A percentile compares a stretch with the other conserved stretches of the same genome.
phyloP scores from a whole-genome alignment of 352 stramenopile species.

The Phytopythium vexans region DNA sequence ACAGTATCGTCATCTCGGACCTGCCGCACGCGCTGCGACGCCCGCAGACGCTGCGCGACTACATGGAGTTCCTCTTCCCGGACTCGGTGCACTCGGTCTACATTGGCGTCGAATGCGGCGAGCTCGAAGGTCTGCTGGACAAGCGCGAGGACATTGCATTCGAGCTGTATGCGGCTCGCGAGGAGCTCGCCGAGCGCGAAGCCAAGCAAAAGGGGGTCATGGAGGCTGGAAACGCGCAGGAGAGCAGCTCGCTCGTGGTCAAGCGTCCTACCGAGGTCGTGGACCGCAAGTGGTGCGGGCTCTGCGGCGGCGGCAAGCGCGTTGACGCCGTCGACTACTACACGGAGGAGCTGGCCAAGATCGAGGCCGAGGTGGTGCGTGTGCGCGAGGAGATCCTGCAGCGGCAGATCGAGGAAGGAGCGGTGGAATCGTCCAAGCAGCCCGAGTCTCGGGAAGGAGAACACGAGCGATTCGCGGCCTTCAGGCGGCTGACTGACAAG shows the following conservation, averaged over 20 bases:
- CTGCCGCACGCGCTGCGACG: conserved; percentile 47
- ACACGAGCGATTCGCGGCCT: conserved; percentile 17
- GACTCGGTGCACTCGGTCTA: conserved; percentile 61
- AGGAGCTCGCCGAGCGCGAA: conserved; percentile 32
- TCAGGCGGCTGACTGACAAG: conserved; percentile 22
- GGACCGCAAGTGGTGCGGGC: conserved; percentile 33
- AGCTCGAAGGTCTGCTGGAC: conserved; percentile 53
- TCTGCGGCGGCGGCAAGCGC: conserved; percentile 17
- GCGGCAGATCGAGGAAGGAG: conserved; percentile 34
- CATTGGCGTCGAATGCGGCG: conserved; percentile 62
- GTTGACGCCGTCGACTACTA: conserved; percentile 71
- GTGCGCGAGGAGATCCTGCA: conserved; percentile 49
- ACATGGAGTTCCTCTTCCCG: conserved; percentile 71
- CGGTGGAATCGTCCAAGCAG: conserved; percentile 18
- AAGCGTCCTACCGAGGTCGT: conserved; percentile 35
- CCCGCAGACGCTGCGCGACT: conserved; percentile 55
- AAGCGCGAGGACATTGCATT: conserved; percentile 48
- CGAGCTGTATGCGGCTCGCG: conserved; percentile 44
- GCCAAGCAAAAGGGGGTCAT: conserved; percentile 12
- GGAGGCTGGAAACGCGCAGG: conserved; percentile 15
- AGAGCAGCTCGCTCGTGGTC: conserved; percentile 17
- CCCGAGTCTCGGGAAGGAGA: conserved; percentile 12
- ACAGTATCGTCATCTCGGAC: conserved; percentile 70
- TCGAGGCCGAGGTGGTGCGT: conserved; percentile 47
- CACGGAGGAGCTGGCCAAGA: conserved; percentile 33